Conservation (phyloP, 2,329 filamentous ascomycete genomes). For the Tolypocladium ovalisporum region DNA sequence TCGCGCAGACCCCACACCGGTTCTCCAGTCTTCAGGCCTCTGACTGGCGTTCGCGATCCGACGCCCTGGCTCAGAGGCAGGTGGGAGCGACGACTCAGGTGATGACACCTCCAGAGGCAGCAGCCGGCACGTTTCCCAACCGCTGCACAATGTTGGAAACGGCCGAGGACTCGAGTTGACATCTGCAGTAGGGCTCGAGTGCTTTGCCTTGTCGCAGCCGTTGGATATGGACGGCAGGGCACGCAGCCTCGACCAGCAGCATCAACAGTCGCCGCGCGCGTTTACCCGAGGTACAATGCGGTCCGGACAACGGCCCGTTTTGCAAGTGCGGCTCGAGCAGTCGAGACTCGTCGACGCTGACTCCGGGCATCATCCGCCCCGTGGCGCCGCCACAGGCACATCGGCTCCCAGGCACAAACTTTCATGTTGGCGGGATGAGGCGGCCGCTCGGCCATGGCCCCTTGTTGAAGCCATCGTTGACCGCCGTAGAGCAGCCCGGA, state of each 20-base stretch:
- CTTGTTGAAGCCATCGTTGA: neutral
- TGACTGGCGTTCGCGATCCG: neutral
- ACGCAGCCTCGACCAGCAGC: neutral
- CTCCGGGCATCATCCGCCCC: neutral
- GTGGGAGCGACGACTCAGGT: neutral
- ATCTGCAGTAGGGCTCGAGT: neutral
- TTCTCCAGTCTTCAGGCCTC: neutral
- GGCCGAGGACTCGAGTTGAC: neutral
- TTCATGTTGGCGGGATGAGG: neutral
- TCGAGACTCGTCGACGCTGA: neutral
- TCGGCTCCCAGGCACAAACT: neutral
- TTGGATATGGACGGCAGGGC: neutral
- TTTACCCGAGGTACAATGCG: neutral
- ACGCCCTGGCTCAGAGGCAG: neutral
- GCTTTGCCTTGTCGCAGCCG: neutral
- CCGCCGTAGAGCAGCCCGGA: neutral
- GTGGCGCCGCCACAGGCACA: neutral
- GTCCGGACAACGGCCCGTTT: neutral
- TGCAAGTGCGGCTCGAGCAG: neutral
- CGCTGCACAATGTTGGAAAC: neutral
- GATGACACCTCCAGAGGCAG: neutral
- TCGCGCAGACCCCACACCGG: neutral
- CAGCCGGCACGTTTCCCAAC: neutral
- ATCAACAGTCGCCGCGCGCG: neutral
- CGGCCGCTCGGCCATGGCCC: neutral